Evolutionary conservation across 306 rosid species (phyloP).

Genomic region (Lupinus albus): DNA sequence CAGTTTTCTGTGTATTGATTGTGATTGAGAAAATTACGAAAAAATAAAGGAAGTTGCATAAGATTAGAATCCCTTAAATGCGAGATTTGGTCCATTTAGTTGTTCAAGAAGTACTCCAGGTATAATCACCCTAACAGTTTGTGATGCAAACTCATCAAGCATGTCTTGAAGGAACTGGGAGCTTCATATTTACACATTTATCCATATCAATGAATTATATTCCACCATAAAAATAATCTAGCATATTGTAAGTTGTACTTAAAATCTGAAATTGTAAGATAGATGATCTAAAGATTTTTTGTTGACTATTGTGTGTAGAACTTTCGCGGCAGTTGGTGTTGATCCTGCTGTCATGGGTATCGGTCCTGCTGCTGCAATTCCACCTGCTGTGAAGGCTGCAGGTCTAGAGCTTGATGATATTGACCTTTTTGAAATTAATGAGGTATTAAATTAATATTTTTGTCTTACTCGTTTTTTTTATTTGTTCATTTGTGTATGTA

Average conservation of each 20-base stretch:
- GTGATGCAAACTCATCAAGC: too few relatives aligned
- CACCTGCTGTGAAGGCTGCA: slow-evolving; percentile 91
- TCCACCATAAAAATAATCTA: slow-evolving; percentile 11
- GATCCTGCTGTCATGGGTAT: slow-evolving; percentile 97
- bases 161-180: too few relatives aligned
- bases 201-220: not conserved
- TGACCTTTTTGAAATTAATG: slow-evolving; percentile 93
- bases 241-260: not conserved
- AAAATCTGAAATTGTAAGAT: not conserved
- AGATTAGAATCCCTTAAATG: too few relatives aligned
- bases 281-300: slow-evolving; percentile 21
- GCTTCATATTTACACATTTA: too few relatives aligned
- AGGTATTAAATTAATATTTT: slow-evolving; percentile 55
- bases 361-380: slow-evolving; percentile 98
- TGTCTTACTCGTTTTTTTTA: slow-evolving; percentile 1
- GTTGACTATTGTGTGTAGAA: slow-evolving; percentile 56
- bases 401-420: slow-evolving; percentile 86
- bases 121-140: too few relatives aligned
- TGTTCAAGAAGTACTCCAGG: too few relatives aligned
- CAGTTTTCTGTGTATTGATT: too few relatives aligned
- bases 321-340: slow-evolving; percentile 86
- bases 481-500: not conserved
- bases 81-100: too few relatives aligned
- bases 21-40: too few relatives aligned
- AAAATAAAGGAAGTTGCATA: too few relatives aligned